Evolutionary conservation across 2,329 filamentous ascomycete genomes (phyloP).

Genomic region (Nothophaeocryptopus gaeumannii): DNA sequence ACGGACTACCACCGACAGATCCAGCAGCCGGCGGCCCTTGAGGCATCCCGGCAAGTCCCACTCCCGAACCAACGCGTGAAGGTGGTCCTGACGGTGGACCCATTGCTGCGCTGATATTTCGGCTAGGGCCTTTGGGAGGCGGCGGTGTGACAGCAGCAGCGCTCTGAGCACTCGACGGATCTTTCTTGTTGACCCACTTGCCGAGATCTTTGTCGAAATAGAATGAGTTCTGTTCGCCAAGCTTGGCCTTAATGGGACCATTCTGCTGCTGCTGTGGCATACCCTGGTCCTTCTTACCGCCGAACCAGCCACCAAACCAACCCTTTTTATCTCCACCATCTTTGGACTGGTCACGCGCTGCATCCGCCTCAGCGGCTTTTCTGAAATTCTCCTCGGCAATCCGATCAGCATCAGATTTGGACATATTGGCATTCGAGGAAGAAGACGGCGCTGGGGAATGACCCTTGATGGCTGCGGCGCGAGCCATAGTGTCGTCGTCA

Average conservation of each 20-base stretch:
- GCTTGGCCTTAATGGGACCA: constrained; percentile 81
- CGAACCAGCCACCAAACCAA: constrained; percentile 80
- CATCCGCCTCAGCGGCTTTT: constrained; percentile 72
- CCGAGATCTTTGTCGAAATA: constrained; percentile 94
- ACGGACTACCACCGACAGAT: constrained; percentile 8
- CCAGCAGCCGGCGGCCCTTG: constrained; percentile 9
- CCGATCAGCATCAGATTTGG: constrained; percentile 52
- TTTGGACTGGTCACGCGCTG: constrained; percentile 55
- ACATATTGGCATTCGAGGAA: constrained; percentile 3
- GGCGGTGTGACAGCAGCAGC: constrained; percentile 62
- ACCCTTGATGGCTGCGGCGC: constrained; percentile 50
- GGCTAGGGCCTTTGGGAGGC: constrained; percentile 62
- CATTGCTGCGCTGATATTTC: constrained; percentile 55
- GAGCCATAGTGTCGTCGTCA: constrained; percentile 51
- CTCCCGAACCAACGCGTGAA: constrained; percentile 25
- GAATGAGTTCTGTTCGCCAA: constrained; percentile 90
- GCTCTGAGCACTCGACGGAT: constrained; percentile 54
- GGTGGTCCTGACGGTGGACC: constrained; percentile 47
- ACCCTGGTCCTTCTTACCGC: constrained; percentile 55
- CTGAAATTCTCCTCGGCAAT: constrained; percentile 83
- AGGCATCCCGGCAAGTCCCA: constrained; percentile 14
- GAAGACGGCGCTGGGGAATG: constrained; percentile 8
- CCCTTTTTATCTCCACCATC: constrained; percentile 42
- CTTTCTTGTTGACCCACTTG: constrained; percentile 98
- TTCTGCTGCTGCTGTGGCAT: constrained; percentile 55